phyloP scores from a whole-genome alignment of 2,329 filamentous ascomycete species.

The Gnomoniopsis smithogilvyi region DNA sequence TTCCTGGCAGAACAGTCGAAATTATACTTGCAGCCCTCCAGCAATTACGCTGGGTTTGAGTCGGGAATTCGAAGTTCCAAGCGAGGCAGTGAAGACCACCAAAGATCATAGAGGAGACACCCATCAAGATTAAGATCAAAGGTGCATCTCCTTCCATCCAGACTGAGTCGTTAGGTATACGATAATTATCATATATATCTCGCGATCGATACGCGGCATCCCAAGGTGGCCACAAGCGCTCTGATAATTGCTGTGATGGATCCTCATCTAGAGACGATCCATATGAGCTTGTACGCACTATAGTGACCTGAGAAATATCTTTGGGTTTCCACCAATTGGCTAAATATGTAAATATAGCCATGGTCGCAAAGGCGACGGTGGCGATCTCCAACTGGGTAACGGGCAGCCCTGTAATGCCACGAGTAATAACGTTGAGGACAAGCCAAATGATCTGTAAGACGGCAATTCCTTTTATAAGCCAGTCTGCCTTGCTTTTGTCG shows the following conservation, averaged over 20 bases:
- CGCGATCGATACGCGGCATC: neutral
- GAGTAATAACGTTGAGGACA: neutral
- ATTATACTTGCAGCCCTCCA: neutral
- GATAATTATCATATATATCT: neutral
- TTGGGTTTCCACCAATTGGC: conserved; percentile 3
- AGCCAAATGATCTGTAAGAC: neutral
- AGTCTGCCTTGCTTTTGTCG: conserved; percentile 1
- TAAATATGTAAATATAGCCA: neutral
- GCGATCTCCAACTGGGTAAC: neutral
- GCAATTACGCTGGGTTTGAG: neutral
- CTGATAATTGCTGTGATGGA: neutral
- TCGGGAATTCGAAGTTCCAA: neutral
- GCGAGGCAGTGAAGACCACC: neutral
- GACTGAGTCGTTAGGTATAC: neutral
- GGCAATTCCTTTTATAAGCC: neutral
- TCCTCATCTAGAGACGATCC: neutral
- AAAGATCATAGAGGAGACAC: neutral
- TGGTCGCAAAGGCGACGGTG: neutral
- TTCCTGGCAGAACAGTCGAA: neutral
- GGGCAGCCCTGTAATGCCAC: neutral
- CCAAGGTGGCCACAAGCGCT: neutral
- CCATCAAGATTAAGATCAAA: neutral
- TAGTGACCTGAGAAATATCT: neutral
- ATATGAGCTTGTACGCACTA: neutral
- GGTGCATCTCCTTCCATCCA: neutral